Evolutionary conservation across 2,329 filamentous ascomycete genomes (phyloP), one percentile per base, ranked within the genome.

Genomic region (Fusarium setosum): DNA sequence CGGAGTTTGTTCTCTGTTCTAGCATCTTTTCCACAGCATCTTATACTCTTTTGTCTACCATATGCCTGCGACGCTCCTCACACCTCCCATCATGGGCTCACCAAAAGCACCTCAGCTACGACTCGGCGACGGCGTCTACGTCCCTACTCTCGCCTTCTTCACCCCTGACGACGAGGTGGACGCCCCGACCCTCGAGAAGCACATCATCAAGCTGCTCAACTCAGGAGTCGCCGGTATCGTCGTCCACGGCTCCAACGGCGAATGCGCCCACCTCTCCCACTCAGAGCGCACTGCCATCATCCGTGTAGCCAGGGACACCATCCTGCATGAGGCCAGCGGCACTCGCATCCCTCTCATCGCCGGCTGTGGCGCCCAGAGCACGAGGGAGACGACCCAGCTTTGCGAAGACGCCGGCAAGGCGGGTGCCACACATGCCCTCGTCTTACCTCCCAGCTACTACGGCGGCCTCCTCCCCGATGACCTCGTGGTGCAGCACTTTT

Each of bases 201-300:
- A 80, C 40, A 62, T 78, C 42, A 71, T 77, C 45, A 72, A 76
- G 34, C 70, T 79, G 9, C 91, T 91, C 45, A 83, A 89, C 71
- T 86, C 91, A 32, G 91, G 92, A 59, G 88, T 94, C 49, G 86
- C 89, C 21, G 92, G 92, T 12, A 84, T 96, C 48, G 90, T 92
- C 47, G 92, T 91, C 10, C 92, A 94, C 75, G 92, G 92, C 42
- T 93, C 90, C 73, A 96, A 95, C 72, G 92, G 92, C 71, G 92
- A 96, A 81, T 92, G 92, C 6, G 92, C 93, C 17, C 92, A 94
- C 74, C 84, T 96, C 26, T 89, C 89, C 24, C 89, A 90, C 67
- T 81, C 85, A 21, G 92, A 95, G 79, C 88, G 92, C 57, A 85
- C 86, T 38, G 81, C 88, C 52, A 87, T 95, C 65, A 93, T 77